Evolutionary conservation across 306 rosid species (phyloP).

Genomic region (Prosopis cineraria): DNA sequence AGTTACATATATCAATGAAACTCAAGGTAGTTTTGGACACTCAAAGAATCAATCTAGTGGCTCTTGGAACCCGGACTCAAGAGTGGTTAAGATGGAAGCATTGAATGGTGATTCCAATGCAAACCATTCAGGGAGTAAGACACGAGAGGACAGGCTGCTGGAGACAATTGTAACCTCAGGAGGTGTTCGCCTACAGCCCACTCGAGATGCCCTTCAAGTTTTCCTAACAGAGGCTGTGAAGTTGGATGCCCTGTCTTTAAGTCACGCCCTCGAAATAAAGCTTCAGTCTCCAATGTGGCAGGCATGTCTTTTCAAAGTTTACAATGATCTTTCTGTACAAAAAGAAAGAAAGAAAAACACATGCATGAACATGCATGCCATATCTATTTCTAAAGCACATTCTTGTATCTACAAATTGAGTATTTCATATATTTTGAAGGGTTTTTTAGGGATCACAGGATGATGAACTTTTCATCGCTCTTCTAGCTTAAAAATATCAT

Average conservation of each 20-base stretch:
- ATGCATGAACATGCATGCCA: not conserved
- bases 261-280: conserved; percentile 74
- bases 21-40: conserved; percentile 58
- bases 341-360: not conserved
- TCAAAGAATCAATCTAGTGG: conserved; percentile 60
- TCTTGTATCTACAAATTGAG: not conserved
- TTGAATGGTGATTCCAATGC: conserved; percentile 67
- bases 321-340: conserved; percentile 29
- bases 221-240: conserved; percentile 83
- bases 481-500: not conserved
- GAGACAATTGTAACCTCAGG: conserved; percentile 94
- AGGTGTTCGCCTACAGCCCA: conserved; percentile 95
- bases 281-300: conserved; percentile 97
- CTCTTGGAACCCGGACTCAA: conserved; percentile 79
- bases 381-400: not conserved
- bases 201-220: conserved; percentile 91
- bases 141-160: conserved; percentile 85
- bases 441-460: not conserved
- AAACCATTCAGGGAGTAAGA: conserved; percentile 61
- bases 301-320: conserved; percentile 59
- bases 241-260: conserved; percentile 78
- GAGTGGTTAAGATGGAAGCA: conserved; percentile 50
- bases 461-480: not conserved
- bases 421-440: not conserved
- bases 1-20: conserved; percentile 61